These are phyloP conservation scores for Colletotrichum eremochloae DNA, from an alignment of 2,329 filamentous ascomycete species.

Conservation along the genomic window DNA sequence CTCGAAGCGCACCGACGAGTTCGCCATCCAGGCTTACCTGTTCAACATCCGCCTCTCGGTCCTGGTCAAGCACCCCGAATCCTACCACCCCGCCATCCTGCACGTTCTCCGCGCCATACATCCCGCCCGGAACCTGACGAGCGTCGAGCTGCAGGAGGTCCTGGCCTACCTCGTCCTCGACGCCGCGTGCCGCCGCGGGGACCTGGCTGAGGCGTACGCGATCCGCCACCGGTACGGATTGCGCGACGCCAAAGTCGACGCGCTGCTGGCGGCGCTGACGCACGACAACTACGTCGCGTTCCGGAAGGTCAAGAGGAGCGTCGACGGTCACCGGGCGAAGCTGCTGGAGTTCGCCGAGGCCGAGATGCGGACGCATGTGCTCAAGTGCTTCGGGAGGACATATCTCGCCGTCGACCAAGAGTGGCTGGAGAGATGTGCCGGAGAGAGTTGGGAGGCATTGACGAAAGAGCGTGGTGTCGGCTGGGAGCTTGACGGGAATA, in stretches of 20 bases:
- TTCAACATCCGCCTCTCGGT: slow-evolving; percentile 91
- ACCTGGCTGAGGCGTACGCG: slow-evolving; percentile 80
- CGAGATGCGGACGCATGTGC: slow-evolving; percentile 78
- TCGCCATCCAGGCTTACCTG: slow-evolving; percentile 89
- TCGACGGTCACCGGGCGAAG: slow-evolving; percentile 84
- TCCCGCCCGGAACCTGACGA: slow-evolving; percentile 74
- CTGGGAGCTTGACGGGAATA: slow-evolving; percentile 82
- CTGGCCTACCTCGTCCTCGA: slow-evolving; percentile 87
- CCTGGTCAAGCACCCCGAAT: slow-evolving; percentile 84
- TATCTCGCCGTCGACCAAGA: slow-evolving; percentile 80
- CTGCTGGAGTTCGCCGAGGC: slow-evolving; percentile 87
- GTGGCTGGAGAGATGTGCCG: slow-evolving; percentile 78
- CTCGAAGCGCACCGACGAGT: slow-evolving; percentile 80
- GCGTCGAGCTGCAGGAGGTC: slow-evolving; percentile 82
- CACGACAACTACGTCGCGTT: slow-evolving; percentile 88
- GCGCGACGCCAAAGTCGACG: slow-evolving; percentile 76
- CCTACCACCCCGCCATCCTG: slow-evolving; percentile 88
- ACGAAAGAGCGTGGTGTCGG: slow-evolving; percentile 79
- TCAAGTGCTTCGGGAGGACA: slow-evolving; percentile 87
- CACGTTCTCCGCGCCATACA: slow-evolving; percentile 83
- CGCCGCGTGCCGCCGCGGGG: slow-evolving; percentile 84
- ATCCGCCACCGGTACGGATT: slow-evolving; percentile 73
- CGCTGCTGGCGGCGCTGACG: slow-evolving; percentile 76
- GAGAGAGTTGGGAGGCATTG: slow-evolving; percentile 79
- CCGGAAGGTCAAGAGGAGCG: slow-evolving; percentile 75